Base-by-base conservation (phyloP, 2,329 filamentous ascomycete genomes). In the Cercospora sp. region DNA sequence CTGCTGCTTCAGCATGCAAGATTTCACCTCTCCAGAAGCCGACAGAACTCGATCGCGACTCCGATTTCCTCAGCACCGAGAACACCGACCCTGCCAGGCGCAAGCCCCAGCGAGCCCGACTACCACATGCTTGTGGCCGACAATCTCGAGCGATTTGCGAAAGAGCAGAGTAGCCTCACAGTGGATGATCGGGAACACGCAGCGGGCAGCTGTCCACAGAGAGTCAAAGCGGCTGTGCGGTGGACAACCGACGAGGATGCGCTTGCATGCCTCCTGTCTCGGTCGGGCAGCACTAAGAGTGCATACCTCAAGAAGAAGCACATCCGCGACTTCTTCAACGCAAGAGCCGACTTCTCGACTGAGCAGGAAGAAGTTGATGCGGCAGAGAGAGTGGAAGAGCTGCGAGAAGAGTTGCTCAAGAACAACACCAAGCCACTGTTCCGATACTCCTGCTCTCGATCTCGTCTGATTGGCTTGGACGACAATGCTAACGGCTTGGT, bases 1-100 rank as follows among this genome's bases (percentile, higher is more conserved):
- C 73, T 86, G 2, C 72, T 87, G 10, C 76, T 86, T 3, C 83
- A 86, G 67, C 78, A 85, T 63, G 80, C 83, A 72, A 79, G 80
- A 23, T 80, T 82, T 8, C 80, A 78, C 67, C 71, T 76, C 26
- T 65, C 72, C 13, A 64, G 74, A 53, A 77, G 73, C 64, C 66
- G 74, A 8, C 71, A 75, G 13, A 76, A 73, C 57, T 76, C 76
- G 1, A 39, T 72, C 1, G 69, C 65, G 8, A 67, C 72, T 7
- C 73, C 74, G 1, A 59, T 73, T 28, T 64, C 75, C 72, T 31
- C 63, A 6, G 64, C 66, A 26, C 67, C 72, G 26, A 72, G 75
- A 8, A 72, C 66, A 18, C 69, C 72, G 7, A 65, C 68, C 2
- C 72, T 71, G 39, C 64, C 67, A 12, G 62, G 57, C 33, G 53